Base-by-base conservation (phyloP, 164 flowering plant genomes). In the Magnolia changhungtana region DNA sequence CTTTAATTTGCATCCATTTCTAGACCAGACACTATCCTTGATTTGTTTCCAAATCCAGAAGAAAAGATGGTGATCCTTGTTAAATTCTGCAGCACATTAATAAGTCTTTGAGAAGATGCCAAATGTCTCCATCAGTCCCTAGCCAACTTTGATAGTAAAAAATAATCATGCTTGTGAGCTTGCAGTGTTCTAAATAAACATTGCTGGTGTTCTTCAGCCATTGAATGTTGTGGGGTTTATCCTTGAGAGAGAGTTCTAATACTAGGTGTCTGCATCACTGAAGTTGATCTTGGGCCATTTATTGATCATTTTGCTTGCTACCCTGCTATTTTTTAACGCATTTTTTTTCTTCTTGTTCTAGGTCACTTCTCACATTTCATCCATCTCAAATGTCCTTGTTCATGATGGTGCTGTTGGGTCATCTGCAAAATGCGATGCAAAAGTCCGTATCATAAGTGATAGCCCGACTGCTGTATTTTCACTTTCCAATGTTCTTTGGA, bases 331-430 rank as follows among this genome's bases (percentile, higher is more conserved):
- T 37, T 37, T 37, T 37, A 37, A 37, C 45, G 7, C 45, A 37
- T 37, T 3, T 37, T 74, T 74, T 13, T 20, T 49, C 10, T 29
- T 21, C 67, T 58, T 21, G 63, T 73, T 70, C 11, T 77, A 88
- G 91, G 89, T 88, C 55, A 82, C 87, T 74, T 21, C 79, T 77
- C 87, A 88, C 79, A 37, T 88, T 67, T 87, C 91, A 31, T 83
- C 87, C 29, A 70, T 82, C 75, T 75, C 88, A 70, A 71, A 80
- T 76, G 74, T 88, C 64, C 85, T 79, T 85, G 87, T 88, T 71
- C 91, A 88, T 49, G 91, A 88, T 78, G 89, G 91, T 45, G 89
- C 88, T 76, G 78, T 88, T 83, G 84, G 89, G 75, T 84, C 88
- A 74, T 81, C 79, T 13, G 49, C 81, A 80, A 82, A 78, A 24